These are phyloP conservation scores for Clavispora carvajalis DNA, from an alignment of 805 yeast genomes.

Conservation along the genomic window DNA sequence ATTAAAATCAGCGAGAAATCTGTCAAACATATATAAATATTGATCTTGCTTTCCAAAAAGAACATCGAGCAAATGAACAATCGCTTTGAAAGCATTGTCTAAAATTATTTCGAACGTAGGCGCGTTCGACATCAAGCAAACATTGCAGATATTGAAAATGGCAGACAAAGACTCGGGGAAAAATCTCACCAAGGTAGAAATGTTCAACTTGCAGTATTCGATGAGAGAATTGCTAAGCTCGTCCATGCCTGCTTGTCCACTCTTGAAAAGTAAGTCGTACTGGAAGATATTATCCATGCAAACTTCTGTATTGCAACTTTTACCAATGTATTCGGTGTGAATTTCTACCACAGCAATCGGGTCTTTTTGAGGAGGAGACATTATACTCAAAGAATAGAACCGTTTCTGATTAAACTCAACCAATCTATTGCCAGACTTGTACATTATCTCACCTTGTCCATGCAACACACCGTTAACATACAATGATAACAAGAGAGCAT, in stretches of 20 bases:
- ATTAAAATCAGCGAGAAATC: conserved; percentile 34
- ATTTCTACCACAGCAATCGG: conserved; percentile 48
- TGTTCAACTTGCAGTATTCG: conserved; percentile 49
- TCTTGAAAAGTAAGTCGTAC: conserved; percentile 45
- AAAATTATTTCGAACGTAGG: conserved; percentile 27
- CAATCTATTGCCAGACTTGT: conserved; percentile 43
- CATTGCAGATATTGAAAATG: conserved; percentile 28
- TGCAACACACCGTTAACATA: conserved; percentile 58
- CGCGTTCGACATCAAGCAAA: conserved; percentile 15
- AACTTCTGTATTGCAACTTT: conserved; percentile 52
- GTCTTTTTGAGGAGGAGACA: conserved; percentile 29
- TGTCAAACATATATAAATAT: conserved; percentile 51
- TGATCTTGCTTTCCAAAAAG: conserved; percentile 63
- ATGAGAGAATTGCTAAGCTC: conserved; percentile 45
- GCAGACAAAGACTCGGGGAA: conserved; percentile 52
- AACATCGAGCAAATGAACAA: conserved; percentile 57
- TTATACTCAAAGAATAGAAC: conserved; percentile 40
- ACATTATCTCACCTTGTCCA: conserved; percentile 54
- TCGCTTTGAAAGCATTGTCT: conserved; percentile 45
- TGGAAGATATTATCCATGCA: conserved; percentile 50
- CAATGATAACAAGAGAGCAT: conserved; percentile 48
- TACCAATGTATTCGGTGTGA: conserved; percentile 65
- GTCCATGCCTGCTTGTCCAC: conserved; percentile 34
- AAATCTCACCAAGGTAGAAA: conserved; percentile 49
- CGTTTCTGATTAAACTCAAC: conserved; percentile 43